Conservation (phyloP, 331 rosid genomes). For the Dryas integrifolia region DNA sequence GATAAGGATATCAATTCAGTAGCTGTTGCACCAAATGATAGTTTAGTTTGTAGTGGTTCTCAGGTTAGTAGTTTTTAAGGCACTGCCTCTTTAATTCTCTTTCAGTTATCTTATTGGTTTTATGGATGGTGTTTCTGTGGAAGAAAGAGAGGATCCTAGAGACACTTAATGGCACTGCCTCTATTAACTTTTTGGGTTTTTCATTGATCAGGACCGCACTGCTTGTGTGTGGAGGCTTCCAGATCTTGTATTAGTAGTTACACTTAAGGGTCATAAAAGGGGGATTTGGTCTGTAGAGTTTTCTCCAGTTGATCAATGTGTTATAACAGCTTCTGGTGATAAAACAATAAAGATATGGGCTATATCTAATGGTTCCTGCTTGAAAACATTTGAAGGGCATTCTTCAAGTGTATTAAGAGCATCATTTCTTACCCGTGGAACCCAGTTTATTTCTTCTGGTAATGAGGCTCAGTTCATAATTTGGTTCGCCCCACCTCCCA, state of each 20-base stretch:
- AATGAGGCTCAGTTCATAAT: conserved; percentile 21
- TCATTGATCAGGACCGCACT: conserved; percentile 71
- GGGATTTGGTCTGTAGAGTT: conserved; percentile 96
- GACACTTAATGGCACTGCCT: neutral
- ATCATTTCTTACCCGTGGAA: conserved; percentile 87
- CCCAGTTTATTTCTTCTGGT: conserved; percentile 87
- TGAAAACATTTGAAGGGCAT: conserved; percentile 95
- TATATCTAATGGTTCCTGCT: conserved; percentile 86
- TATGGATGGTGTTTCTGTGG: neutral
- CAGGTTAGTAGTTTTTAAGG: conserved; percentile 57
- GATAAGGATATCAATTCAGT: conserved; percentile 90
- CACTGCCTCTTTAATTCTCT: conserved; percentile 6
- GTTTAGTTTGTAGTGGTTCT: conserved; percentile 91
- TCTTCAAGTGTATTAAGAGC: conserved; percentile 84
- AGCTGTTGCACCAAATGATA: conserved; percentile 93
- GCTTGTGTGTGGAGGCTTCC: conserved; percentile 97
- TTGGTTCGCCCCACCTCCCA: neutral
- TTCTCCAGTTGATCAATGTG: conserved; percentile 96
- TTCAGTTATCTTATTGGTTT: neutral
- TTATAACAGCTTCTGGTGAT: conserved; percentile 95
- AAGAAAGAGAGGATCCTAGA: neutral
- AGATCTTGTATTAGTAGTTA: conserved; percentile 66
- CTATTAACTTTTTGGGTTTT: conserved; percentile 3
- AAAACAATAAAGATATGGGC: conserved; percentile 93
- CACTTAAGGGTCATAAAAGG: conserved; percentile 86